Conservation (phyloP, 2,329 filamentous ascomycete genomes). For the Herpotrichia juniperi region DNA sequence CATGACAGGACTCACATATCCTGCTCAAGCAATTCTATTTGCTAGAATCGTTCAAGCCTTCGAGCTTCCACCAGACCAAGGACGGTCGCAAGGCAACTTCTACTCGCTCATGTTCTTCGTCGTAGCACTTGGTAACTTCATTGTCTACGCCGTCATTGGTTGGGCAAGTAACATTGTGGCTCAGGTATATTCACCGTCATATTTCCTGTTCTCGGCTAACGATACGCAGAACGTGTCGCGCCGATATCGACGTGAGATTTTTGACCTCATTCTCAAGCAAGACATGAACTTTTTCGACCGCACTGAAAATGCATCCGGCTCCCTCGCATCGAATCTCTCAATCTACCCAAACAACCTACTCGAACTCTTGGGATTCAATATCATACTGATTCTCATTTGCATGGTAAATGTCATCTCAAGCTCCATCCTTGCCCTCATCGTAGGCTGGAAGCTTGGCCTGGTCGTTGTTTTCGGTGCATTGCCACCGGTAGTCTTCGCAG, state of each 20-base stretch:
- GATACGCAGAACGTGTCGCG: slow-evolving; percentile 28
- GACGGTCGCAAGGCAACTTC: slow-evolving; percentile 54
- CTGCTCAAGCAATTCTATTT: slow-evolving; percentile 58
- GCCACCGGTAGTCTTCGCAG: slow-evolving; percentile 69
- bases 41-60: slow-evolving; percentile 57
- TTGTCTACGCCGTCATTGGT: slow-evolving; percentile 55
- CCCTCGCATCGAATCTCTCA: slow-evolving; percentile 71
- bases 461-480: slow-evolving; percentile 78
- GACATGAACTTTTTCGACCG: slow-evolving; percentile 91
- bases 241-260: slow-evolving; percentile 60
- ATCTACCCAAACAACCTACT: slow-evolving; percentile 84
- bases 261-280: slow-evolving; percentile 87
- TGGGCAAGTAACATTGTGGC: slow-evolving; percentile 53
- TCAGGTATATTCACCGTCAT: slow-evolving; percentile 48
- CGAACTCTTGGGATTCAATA: slow-evolving; percentile 83
- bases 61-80: slow-evolving; percentile 45
- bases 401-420: slow-evolving; percentile 79
- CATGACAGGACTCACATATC: slow-evolving; percentile 50
- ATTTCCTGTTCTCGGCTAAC: slow-evolving; percentile 18
- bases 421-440: slow-evolving; percentile 70
- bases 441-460: slow-evolving; percentile 87
- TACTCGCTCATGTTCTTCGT: slow-evolving; percentile 64
- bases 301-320: slow-evolving; percentile 87
- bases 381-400: slow-evolving; percentile 85
- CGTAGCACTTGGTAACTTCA: slow-evolving; percentile 54